phyloP scores from a whole-genome alignment of 2,329 filamentous ascomycete species.

The Clonostachys chloroleuca region DNA sequence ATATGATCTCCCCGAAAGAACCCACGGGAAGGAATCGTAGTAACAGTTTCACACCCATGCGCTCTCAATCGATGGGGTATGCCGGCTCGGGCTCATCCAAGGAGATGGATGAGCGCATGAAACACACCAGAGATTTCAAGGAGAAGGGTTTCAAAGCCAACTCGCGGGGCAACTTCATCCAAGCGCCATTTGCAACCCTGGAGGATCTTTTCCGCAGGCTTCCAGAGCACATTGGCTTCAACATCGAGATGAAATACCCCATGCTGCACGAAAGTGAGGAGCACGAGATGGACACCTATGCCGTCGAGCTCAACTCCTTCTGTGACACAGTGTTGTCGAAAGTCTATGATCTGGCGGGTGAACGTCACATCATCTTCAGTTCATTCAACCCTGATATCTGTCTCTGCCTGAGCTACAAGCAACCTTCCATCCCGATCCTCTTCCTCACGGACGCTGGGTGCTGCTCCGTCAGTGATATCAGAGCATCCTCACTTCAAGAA shows the following conservation, averaged over 20 bases:
- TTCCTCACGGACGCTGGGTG: conserved; percentile 90
- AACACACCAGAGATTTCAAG: conserved; percentile 94
- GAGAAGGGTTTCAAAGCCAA: conserved; percentile 95
- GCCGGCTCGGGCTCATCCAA: conserved; percentile 27
- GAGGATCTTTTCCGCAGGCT: conserved; percentile 89
- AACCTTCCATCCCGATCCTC: conserved; percentile 91
- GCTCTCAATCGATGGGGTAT: conserved; percentile 52
- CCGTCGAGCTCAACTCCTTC: conserved; percentile 93
- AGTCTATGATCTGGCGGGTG: conserved; percentile 79
- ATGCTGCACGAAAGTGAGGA: conserved; percentile 96
- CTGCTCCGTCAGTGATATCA: conserved; percentile 77
- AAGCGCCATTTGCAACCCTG: conserved; percentile 90
- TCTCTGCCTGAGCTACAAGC: conserved; percentile 90
- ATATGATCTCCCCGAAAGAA: background rate
- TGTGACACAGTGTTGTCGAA: conserved; percentile 88
- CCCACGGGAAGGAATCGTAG: conserved; percentile 18
- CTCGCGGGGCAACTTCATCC: conserved; percentile 88
- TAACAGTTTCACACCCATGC: conserved; percentile 35
- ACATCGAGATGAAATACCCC: conserved; percentile 98
- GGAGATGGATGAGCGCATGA: conserved; percentile 77
- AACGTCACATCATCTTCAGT: conserved; percentile 93
- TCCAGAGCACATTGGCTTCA: conserved; percentile 83
- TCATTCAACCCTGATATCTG: conserved; percentile 98
- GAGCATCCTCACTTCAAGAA: conserved; percentile 89
- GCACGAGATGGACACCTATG: conserved; percentile 95